These are phyloP conservation scores for Monilinia polystroma DNA, from an alignment of 2,329 filamentous ascomycete species.

Conservation along the genomic window DNA sequence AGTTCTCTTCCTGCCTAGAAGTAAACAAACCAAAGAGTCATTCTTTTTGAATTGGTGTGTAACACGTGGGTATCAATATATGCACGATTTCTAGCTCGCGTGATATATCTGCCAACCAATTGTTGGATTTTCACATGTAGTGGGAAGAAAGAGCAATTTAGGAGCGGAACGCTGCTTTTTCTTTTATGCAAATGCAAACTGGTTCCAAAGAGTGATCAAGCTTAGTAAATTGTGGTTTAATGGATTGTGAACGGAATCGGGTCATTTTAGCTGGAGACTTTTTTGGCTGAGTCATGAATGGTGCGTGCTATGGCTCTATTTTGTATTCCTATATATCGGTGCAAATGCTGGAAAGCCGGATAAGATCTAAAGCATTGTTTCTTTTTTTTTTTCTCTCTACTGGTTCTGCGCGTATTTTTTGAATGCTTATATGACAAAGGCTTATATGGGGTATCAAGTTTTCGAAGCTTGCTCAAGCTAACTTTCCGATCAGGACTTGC, in stretches of 20 bases:
- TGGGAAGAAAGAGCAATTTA: background rate
- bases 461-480: too few relatives aligned
- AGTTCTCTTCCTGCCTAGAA: background rate
- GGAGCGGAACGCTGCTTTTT: background rate
- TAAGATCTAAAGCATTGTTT: too few relatives aligned
- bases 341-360: too few relatives aligned
- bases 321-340: too few relatives aligned
- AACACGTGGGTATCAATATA: background rate
- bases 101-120: slow-evolving; percentile 1
- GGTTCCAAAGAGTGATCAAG: background rate
- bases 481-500: too few relatives aligned
- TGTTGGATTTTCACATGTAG: background rate
- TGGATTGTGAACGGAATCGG: too few relatives aligned
- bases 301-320: too few relatives aligned
- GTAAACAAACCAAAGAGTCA: background rate
- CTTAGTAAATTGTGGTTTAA: background rate
- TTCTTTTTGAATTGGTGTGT: background rate
- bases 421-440: too few relatives aligned
- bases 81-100: slow-evolving; percentile 1
- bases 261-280: background rate
- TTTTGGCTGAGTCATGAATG: too few relatives aligned
- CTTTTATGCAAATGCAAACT: background rate
- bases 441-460: too few relatives aligned
- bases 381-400: too few relatives aligned
- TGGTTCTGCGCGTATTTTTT: too few relatives aligned